phyloP scores from a whole-genome alignment of 2,329 filamentous ascomycete genomes.

The Capronia americana region DNA sequence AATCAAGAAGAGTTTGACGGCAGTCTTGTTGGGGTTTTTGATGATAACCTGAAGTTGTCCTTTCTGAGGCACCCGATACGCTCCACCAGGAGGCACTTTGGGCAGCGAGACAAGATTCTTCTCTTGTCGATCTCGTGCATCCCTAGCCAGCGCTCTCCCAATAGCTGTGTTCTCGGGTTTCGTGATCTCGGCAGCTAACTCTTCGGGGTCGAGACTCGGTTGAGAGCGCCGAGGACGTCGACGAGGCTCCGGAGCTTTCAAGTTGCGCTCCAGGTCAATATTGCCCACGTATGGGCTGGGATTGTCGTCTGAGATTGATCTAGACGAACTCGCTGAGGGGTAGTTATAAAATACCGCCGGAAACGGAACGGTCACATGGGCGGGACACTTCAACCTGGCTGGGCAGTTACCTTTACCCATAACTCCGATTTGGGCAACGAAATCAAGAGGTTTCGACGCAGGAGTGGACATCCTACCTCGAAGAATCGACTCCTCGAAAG shows the following conservation, averaged over 20 bases:
- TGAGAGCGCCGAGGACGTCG: constrained; percentile 47
- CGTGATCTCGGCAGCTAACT: constrained; percentile 26
- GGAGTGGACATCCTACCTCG: constrained; percentile 96
- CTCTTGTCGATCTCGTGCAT: constrained; percentile 63
- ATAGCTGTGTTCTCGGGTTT: constrained; percentile 33
- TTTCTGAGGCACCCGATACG: constrained; percentile 91
- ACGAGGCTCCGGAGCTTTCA: constrained; percentile 57
- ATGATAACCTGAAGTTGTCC: constrained; percentile 96
- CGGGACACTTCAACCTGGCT: constrained; percentile 79
- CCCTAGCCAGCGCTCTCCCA: constrained; percentile 47
- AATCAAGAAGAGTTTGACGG: constrained; percentile 92
- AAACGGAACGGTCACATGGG: constrained; percentile 89
- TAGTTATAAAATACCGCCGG: constrained; percentile 97
- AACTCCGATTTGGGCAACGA: constrained; percentile 93
- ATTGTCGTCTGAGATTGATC: constrained; percentile 74
- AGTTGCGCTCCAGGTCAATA: constrained; percentile 84
- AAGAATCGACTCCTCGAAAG: constrained; percentile 95
- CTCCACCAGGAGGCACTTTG: constrained; percentile 79
- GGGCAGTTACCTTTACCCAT: constrained; percentile 89
- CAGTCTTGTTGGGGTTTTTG: constrained; percentile 98
- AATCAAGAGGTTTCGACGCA: constrained; percentile 89
- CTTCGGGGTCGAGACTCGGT: constrained; percentile 39
- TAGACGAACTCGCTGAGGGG: constrained; percentile 68
- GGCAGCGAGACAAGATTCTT: constrained; percentile 63
- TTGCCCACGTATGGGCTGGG: constrained; percentile 96